phyloP scores from a whole-genome alignment of 768 basidiomycete genomes.

The Boletellus sp. region DNA sequence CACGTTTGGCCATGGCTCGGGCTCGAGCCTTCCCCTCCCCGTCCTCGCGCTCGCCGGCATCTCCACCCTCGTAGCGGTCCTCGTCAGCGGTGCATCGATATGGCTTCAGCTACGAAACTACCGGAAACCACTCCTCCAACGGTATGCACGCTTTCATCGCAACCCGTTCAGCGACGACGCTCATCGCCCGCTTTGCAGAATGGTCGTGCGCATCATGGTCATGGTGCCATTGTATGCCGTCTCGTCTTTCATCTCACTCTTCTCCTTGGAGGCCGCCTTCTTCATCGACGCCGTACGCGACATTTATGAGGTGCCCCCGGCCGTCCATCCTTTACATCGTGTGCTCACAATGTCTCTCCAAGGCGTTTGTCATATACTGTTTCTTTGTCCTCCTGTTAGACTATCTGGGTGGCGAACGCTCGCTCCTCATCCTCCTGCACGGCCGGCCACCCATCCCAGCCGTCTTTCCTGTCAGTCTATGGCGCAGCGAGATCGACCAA shows the following conservation, averaged over 20 bases:
- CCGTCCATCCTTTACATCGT: neutral
- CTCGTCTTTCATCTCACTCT: constrained; percentile 86
- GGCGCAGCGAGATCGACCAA: constrained; percentile 82
- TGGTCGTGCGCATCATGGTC: constrained; percentile 93
- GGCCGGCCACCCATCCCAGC: constrained; percentile 86
- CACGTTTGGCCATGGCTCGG: constrained; percentile 42
- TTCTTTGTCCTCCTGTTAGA: constrained; percentile 81
- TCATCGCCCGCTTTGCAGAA: constrained; percentile 39
- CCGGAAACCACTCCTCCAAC: constrained; percentile 73
- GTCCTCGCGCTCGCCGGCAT: constrained; percentile 63
- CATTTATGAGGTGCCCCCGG: constrained; percentile 79
- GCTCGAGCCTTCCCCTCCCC: constrained; percentile 53
- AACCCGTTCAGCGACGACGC: constrained; percentile 2
- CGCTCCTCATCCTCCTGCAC: constrained; percentile 86
- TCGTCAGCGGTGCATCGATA: constrained; percentile 72
- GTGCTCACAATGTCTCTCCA: neutral
- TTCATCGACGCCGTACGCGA: constrained; percentile 94
- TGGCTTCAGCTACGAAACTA: constrained; percentile 83
- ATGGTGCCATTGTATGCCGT: constrained; percentile 95
- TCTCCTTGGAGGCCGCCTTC: constrained; percentile 93
- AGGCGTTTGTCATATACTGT: constrained; percentile 95
- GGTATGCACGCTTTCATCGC: constrained; percentile 40
- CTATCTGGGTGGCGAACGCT: constrained; percentile 91
- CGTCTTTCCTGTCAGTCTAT: constrained; percentile 81
- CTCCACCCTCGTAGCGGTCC: constrained; percentile 64